Evolutionary conservation across 495 filamentous ascomycete species (phyloP).

Genomic region (Talaromyces trachyspermus): DNA sequence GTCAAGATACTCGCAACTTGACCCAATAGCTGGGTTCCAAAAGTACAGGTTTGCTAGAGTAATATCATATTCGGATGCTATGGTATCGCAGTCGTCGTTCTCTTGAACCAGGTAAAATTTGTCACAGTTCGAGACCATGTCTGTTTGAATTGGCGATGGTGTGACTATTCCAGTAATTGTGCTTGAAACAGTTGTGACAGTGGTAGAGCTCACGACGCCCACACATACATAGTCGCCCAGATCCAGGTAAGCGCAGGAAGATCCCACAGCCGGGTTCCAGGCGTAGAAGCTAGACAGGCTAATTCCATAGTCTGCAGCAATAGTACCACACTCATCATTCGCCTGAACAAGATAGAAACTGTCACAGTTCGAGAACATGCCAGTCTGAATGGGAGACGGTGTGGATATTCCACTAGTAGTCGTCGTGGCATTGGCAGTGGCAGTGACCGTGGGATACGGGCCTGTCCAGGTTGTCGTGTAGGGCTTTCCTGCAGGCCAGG

Average conservation of each 20-base stretch:
- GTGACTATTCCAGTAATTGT: conserved; percentile 2
- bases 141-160: conserved; percentile 17
- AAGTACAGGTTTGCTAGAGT: conserved; percentile 6
- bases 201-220: conserved; percentile 6
- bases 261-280: conserved; percentile 14
- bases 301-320: neutral
- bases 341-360: conserved; percentile 46
- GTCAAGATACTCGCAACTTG: conserved; percentile 9
- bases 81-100: conserved; percentile 9
- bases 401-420: conserved; percentile 10
- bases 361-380: conserved; percentile 43
- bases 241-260: conserved; percentile 3
- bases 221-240: conserved; percentile 14
- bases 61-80: conserved; percentile 8
- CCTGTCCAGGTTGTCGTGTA: neutral
- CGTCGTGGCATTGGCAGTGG: neutral
- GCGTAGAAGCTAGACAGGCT: conserved; percentile 5
- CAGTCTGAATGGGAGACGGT: conserved; percentile 26
- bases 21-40: conserved; percentile 13
- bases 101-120: conserved; percentile 15
- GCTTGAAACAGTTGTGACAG: conserved; percentile 7
- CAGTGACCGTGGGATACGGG: neutral
- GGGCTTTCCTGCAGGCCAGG: neutral
- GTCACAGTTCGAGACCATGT: conserved; percentile 13
- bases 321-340: conserved; percentile 11